Percentiles rank a stretch among this genome's conserved stretches.
Evolutionary conservation across 257 asterid species (phyloP).

Genomic region (Striga asiatica): DNA sequence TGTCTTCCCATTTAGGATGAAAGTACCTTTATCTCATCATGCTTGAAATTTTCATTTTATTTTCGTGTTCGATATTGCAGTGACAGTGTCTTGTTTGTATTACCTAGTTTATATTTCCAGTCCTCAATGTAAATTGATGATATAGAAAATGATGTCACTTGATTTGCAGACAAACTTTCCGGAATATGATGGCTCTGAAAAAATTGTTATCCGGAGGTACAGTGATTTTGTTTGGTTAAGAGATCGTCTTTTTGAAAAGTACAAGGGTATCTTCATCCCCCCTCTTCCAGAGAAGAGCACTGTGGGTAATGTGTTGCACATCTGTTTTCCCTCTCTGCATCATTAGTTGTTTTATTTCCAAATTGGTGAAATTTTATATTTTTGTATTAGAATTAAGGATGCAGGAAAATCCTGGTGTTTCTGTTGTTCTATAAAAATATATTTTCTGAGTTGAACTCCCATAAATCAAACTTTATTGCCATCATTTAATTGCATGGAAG

Average conservation of each 20-base stretch:
- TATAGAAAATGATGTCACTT: constrained; percentile 11
- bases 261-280: constrained; percentile 90
- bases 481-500: neutral
- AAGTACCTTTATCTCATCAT: too few relatives aligned
- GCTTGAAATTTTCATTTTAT: too few relatives aligned
- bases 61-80: neutral
- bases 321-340: constrained; percentile 5
- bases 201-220: constrained; percentile 89
- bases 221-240: constrained; percentile 94
- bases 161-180: constrained; percentile 72
- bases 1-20: too few relatives aligned
- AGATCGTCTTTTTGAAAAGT: constrained; percentile 87
- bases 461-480: constrained; percentile 4
- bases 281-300: constrained; percentile 99
- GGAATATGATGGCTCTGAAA: constrained; percentile 77
- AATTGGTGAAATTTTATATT: neutral
- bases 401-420: neutral
- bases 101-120: constrained; percentile 7
- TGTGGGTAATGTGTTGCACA: constrained; percentile 58
- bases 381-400: neutral
- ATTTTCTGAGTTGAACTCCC: neutral
- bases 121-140: constrained; percentile 1
- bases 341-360: constrained; percentile 9
- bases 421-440: neutral
- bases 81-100: constrained; percentile 7